These are phyloP conservation scores for Boletales sp. DNA, from an alignment of 768 basidiomycete genomes.

Conservation along the genomic window DNA sequence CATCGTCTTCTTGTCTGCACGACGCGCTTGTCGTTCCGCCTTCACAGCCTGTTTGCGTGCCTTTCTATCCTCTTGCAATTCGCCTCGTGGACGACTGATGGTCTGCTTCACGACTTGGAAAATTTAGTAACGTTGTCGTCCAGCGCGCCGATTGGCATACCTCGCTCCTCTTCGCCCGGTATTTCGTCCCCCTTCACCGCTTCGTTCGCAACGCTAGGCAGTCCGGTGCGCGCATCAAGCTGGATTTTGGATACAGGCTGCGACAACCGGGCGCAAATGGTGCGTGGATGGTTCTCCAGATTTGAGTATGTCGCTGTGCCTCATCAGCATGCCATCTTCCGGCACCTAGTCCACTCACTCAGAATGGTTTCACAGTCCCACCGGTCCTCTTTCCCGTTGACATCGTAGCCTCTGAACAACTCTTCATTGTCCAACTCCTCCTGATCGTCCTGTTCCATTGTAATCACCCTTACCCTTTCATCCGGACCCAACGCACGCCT, in stretches of 20 bases:
- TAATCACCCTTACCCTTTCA: constrained; percentile 47
- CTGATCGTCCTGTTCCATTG: constrained; percentile 44
- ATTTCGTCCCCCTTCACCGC: constrained; percentile 6
- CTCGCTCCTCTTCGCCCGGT: constrained; percentile 15
- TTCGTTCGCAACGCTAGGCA: constrained; percentile 53
- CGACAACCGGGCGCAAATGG: constrained; percentile 67
- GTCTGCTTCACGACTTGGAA: constrained; percentile 37
- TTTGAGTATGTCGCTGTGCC: constrained; percentile 89
- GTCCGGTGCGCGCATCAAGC: constrained; percentile 73
- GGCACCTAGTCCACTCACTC: constrained; percentile 48
- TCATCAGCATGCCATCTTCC: constrained; percentile 6
- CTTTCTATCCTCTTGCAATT: constrained; percentile 73
- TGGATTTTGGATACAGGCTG: constrained; percentile 59
- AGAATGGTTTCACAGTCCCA: constrained; percentile 99
- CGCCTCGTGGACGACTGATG: constrained; percentile 66
- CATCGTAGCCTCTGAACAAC: constrained; percentile 37
- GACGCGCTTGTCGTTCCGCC: constrained; percentile 57
- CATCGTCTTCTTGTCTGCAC: constrained; percentile 62
- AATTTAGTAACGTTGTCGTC: constrained; percentile 1
- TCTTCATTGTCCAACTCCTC: constrained; percentile 42
- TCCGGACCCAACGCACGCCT: constrained; percentile 75
- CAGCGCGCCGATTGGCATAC: constrained; percentile 17
- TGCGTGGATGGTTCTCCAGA: constrained; percentile 91
- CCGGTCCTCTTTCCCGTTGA: constrained; percentile 57
- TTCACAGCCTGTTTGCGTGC: constrained; percentile 70